Conservation (phyloP, 768 basidiomycete genomes). For the Trametes villosa region DNA sequence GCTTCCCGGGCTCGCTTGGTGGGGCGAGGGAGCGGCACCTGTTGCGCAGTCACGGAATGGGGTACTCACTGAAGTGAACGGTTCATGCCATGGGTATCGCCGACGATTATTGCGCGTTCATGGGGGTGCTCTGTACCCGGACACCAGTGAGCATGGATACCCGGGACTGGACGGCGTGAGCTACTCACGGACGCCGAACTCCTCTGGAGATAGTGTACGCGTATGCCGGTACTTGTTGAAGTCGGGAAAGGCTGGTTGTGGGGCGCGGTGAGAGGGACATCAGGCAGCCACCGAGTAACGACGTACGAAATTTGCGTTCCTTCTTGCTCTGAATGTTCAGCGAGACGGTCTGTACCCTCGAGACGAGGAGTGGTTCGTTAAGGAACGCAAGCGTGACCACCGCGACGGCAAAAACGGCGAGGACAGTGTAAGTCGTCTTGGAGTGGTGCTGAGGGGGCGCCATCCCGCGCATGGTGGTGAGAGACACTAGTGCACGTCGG, state of each 20-base stretch:
- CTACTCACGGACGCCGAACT: constrained; percentile 59
- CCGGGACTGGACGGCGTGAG: not conserved
- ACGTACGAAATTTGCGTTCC: constrained; percentile 20
- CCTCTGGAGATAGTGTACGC: constrained; percentile 45
- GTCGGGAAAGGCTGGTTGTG: constrained; percentile 51
- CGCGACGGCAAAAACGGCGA: constrained; percentile 49
- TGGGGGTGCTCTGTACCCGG: constrained; percentile 48
- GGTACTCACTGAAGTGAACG: constrained; percentile 62
- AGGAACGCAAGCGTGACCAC: constrained; percentile 43
- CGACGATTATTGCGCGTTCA: constrained; percentile 73
- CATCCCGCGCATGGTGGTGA: constrained; percentile 12
- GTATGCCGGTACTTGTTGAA: constrained; percentile 54
- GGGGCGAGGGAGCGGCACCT: not conserved
- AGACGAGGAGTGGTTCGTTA: constrained; percentile 25
- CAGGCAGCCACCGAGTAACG: not conserved
- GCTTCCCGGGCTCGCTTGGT: not conserved
- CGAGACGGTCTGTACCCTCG: constrained; percentile 18
- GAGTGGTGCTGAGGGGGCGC: constrained; percentile 15
- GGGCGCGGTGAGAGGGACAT: not conserved
- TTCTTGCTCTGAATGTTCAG: constrained; percentile 20
- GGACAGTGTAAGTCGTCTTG: constrained; percentile 35
- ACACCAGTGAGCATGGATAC: not conserved
- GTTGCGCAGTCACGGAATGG: not conserved
- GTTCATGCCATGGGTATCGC: constrained; percentile 89
- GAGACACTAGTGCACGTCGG: too few relatives aligned